Evolutionary conservation across 345 rosid genomes (phyloP).

Genomic region (Dipteronia dyeriana): DNA sequence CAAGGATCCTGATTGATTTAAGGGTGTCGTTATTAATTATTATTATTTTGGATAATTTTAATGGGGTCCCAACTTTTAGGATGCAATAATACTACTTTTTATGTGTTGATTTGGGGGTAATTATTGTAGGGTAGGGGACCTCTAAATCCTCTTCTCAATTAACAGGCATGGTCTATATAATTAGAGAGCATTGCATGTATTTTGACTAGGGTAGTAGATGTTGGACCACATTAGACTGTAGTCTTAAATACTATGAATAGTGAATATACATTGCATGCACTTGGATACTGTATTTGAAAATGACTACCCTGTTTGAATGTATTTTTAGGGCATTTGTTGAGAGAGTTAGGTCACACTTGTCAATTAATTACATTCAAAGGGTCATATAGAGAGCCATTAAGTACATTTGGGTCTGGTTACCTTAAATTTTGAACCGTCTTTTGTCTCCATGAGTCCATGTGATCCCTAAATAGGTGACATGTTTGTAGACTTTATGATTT

Average conservation of each 20-base stretch:
- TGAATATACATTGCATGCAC: not conserved
- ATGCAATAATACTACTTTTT: not conserved
- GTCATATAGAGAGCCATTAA: not conserved
- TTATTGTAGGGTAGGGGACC: not conserved
- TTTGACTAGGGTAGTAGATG: no score
- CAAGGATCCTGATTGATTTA: not conserved
- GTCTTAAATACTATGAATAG: not conserved
- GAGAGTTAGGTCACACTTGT: not conserved
- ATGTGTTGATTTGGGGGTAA: not conserved
- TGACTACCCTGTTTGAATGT: no score
- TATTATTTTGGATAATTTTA: not conserved
- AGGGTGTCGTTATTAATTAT: no score
- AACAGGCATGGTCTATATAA: not conserved
- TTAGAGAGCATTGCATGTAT: not conserved
- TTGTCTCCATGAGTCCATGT: not conserved
- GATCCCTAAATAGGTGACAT: not conserved
- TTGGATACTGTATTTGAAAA: not conserved
- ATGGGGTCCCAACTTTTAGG: not conserved
- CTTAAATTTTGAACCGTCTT: not conserved
- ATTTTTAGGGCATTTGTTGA: not conserved
- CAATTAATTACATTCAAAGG: not conserved
- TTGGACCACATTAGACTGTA: slow-evolving; percentile 6
- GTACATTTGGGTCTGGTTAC: not conserved
- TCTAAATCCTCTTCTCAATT: not conserved
- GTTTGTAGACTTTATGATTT: not conserved